Percentiles rank a stretch among this genome's conserved stretches.
Conservation (phyloP, 1,284 basidiomycete genomes). For the Heterobasidion occidentale region DNA sequence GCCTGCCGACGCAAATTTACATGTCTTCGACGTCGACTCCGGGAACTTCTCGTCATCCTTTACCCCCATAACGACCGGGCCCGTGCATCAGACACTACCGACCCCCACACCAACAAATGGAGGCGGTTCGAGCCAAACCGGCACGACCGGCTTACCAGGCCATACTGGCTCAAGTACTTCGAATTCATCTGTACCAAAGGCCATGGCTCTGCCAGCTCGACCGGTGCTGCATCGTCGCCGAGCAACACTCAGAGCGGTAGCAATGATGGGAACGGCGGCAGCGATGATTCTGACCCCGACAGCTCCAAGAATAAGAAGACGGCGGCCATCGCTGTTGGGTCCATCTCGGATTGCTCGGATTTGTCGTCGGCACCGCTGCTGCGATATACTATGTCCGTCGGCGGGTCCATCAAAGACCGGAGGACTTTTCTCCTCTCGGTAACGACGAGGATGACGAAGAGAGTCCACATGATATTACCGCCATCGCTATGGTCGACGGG, state of each 20-base stretch:
- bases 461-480: slow-evolving; percentile 18
- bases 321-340: slow-evolving; percentile 48
- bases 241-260: slow-evolving; percentile 6
- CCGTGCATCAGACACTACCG: slow-evolving; percentile 27
- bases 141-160: slow-evolving; percentile 1
- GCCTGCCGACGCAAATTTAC: slow-evolving; percentile 41
- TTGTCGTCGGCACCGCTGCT: slow-evolving; percentile 33
- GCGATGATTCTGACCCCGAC: slow-evolving; percentile 6
- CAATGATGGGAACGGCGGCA: not conserved
- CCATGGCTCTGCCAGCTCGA: slow-evolving; percentile 5
- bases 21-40: slow-evolving; percentile 42
- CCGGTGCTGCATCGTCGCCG: slow-evolving; percentile 4
- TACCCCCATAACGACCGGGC: slow-evolving; percentile 28
- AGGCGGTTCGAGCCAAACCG: slow-evolving; percentile 10
- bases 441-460: slow-evolving; percentile 29
- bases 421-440: slow-evolving; percentile 35
- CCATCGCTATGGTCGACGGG: slow-evolving; percentile 20
- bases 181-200: not conserved
- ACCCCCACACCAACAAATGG: slow-evolving; percentile 17
- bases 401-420: slow-evolving; percentile 16
- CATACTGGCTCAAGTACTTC: not conserved
- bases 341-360: slow-evolving; percentile 46
- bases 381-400: slow-evolving; percentile 36
- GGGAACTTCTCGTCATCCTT: slow-evolving; percentile 31
- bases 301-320: slow-evolving; percentile 17